Conservation (phyloP, 441 rosid species). For the Pelargonium australe region DNA sequence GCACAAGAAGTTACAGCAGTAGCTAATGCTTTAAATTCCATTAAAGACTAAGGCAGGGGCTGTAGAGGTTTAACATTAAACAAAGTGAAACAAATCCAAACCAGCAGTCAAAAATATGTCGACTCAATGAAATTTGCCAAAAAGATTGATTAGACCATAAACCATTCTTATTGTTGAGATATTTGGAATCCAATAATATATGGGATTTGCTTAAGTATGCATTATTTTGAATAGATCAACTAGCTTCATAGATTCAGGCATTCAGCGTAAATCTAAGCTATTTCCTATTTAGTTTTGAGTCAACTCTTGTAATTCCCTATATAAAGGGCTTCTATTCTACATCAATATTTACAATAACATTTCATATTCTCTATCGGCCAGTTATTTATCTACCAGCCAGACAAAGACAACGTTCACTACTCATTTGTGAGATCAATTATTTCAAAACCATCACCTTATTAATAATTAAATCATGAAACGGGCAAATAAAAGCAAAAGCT, state of each 20-base stretch:
- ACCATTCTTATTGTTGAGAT: background rate
- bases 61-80: background rate
- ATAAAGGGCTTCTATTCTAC: too few relatives aligned
- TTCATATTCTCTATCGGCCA: too few relatives aligned
- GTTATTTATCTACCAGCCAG: background rate
- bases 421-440: conserved; percentile 3
- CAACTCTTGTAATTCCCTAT: too few relatives aligned
- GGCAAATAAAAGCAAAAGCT: background rate
- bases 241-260: too few relatives aligned
- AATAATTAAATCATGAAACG: background rate
- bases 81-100: background rate
- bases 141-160: background rate
- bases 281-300: too few relatives aligned
- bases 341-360: too few relatives aligned
- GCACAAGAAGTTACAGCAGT: background rate
- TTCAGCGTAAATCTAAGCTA: too few relatives aligned
- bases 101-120: background rate
- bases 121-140: background rate
- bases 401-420: background rate
- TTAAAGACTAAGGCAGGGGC: conserved; percentile 1
- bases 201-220: too few relatives aligned
- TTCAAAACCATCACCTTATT: background rate
- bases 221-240: too few relatives aligned
- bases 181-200: too few relatives aligned
- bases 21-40: conserved; percentile 1